A percentile compares a stretch with the other conserved stretches of the same genome.
phyloP scores from a whole-genome alignment of 2,329 filamentous ascomycete species.

The Colletotrichum agaves region DNA sequence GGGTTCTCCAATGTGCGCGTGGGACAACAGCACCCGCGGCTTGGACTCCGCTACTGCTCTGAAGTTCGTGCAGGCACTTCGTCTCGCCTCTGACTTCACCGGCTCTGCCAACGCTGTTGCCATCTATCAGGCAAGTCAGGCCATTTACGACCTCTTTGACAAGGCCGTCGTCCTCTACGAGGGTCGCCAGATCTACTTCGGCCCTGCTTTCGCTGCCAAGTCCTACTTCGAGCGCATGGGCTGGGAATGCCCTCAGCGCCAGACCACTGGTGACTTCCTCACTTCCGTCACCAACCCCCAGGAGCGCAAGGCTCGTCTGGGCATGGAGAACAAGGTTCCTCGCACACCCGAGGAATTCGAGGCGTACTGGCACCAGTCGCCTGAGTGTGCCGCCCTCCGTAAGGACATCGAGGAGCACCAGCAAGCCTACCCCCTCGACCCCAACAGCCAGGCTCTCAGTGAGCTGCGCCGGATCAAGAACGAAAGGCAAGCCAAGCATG shows the following conservation, averaged over 20 bases:
- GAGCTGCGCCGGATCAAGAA: slow-evolving; percentile 60
- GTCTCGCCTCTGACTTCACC: slow-evolving; percentile 72
- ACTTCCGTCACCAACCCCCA: slow-evolving; percentile 74
- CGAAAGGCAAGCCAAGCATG: slow-evolving; percentile 62
- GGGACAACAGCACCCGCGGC: slow-evolving; percentile 80
- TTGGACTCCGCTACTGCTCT: slow-evolving; percentile 79
- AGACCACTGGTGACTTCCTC: slow-evolving; percentile 76
- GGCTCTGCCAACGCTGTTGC: slow-evolving; percentile 72
- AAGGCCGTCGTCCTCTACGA: slow-evolving; percentile 81
- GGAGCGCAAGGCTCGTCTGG: slow-evolving; percentile 65
- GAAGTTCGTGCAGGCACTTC: slow-evolving; percentile 76
- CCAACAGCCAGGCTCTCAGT: slow-evolving; percentile 50
- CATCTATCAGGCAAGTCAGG: slow-evolving; percentile 77
- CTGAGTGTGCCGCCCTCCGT: slow-evolving; percentile 54
- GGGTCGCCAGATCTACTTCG: slow-evolving; percentile 82
- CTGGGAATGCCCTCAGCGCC: slow-evolving; percentile 73
- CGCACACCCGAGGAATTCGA: slow-evolving; percentile 78
- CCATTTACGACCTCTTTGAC: slow-evolving; percentile 79
- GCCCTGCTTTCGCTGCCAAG: slow-evolving; percentile 68
- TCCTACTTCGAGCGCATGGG: slow-evolving; percentile 76
- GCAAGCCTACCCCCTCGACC: slow-evolving; percentile 54
- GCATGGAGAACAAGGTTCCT: slow-evolving; percentile 71
- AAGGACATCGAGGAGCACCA: slow-evolving; percentile 63
- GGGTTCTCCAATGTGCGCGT: slow-evolving; percentile 64
- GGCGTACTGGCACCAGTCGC: slow-evolving; percentile 55